These are phyloP conservation scores for Agaricales sp. DNA, from an alignment of 1,284 basidiomycete species.

Conservation along the genomic window DNA sequence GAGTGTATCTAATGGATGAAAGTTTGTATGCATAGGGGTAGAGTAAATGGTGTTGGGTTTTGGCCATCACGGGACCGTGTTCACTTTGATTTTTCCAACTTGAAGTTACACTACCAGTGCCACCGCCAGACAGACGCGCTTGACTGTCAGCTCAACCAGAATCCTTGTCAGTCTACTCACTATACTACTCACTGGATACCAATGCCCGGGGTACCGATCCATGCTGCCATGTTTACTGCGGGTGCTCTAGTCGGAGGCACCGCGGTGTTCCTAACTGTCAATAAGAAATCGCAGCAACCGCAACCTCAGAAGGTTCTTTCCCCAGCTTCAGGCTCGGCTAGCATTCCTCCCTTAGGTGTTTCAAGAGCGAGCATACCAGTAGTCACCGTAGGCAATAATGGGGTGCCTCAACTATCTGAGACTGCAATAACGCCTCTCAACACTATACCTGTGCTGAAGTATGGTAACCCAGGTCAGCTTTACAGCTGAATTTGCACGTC, in stretches of 20 bases:
- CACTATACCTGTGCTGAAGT: constrained; percentile 42
- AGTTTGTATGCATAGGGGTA: no score
- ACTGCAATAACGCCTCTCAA: constrained; percentile 15
- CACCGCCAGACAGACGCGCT: no score
- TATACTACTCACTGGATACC: no score
- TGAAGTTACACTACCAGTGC: no score
- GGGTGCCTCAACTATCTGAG: constrained; percentile 20
- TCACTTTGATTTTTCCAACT: no score
- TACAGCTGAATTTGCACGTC: constrained; percentile 1
- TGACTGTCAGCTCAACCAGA: no score
- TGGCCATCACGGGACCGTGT: no score
- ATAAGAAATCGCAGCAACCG: constrained; percentile 15
- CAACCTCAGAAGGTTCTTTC: constrained; percentile 5
- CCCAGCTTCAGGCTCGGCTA: not conserved
- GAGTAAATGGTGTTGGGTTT: no score
- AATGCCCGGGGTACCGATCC: constrained; percentile 38
- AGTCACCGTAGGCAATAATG: constrained; percentile 25
- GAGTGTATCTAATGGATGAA: no score
- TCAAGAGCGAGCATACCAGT: constrained; percentile 15
- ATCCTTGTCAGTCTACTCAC: no score
- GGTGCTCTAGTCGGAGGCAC: constrained; percentile 54
- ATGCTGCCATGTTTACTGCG: constrained; percentile 61
- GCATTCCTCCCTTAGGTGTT: not conserved
- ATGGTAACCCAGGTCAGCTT: constrained; percentile 62
- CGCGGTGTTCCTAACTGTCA: not conserved